A percentile compares a stretch with the other conserved stretches of the same genome.
These are phyloP conservation scores for Vigna trinervia DNA, from an alignment of 306 rosid species.

Conservation along the genomic window DNA sequence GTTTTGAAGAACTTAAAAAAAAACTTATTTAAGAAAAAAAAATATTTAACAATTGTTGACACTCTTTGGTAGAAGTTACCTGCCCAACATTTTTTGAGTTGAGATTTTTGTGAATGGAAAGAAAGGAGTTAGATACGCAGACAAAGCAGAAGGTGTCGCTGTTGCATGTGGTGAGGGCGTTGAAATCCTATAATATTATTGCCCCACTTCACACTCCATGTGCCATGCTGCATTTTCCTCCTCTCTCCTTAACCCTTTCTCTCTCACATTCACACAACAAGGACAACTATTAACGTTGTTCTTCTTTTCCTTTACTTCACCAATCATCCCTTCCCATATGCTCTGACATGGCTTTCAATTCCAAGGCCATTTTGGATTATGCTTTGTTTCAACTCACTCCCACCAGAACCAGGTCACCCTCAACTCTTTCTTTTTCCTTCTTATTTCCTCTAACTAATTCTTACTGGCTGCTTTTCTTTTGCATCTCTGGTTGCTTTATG, in stretches of 20 bases:
- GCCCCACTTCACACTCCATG: conserved; percentile 52
- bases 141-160: conserved; percentile 38
- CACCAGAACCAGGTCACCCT: conserved; percentile 56
- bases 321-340: conserved; percentile 29
- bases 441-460: not conserved
- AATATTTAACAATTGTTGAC: too few relatives aligned
- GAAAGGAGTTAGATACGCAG: conserved; percentile 22
- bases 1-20: too few relatives aligned
- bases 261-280: conserved; percentile 23
- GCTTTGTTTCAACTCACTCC: conserved; percentile 68
- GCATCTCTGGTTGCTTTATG: not conserved
- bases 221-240: conserved; percentile 50
- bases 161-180: conserved; percentile 49
- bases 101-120: too few relatives aligned
- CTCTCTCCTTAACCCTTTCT: conserved; percentile 32
- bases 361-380: conserved; percentile 54
- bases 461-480: conserved; percentile 22
- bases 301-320: not conserved
- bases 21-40: too few relatives aligned
- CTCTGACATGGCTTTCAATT: conserved; percentile 59
- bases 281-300: conserved; percentile 1
- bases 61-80: not conserved
- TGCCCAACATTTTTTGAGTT: too few relatives aligned
- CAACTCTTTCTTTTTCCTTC: not conserved
- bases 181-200: conserved; percentile 43